Base-by-base conservation (phyloP, 176 grass and related monocot species). In the Puccinellia tenuiflora region DNA sequence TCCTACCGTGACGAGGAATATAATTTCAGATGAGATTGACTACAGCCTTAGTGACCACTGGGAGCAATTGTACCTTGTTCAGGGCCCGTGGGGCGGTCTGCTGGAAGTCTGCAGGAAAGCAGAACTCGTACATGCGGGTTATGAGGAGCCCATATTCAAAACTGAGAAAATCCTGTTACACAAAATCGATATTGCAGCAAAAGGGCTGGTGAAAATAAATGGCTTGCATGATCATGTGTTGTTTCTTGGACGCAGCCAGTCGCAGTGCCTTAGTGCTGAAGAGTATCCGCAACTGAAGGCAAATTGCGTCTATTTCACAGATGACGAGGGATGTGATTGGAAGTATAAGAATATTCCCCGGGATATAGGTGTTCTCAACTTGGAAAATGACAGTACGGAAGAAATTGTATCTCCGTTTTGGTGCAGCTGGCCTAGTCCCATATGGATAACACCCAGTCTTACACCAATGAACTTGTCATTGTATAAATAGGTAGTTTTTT, bases 361-460 rank as follows among this genome's bases (percentile, higher is more conserved):
- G 68, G 68, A 71, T 26, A 71, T 71, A 71, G 68, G 39, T 22
- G 22, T 71, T 45, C 38, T 71, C 3, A 71, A 26, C 21, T 15
- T 71, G 5, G 68, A 71, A 25, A 7, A 26, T 71, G 39, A 9
- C 22, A 71, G 13, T 4, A 68, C 18, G n/a, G 68, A 71, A 6
- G 68, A 71, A 71, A 71, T 71, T 26, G 39, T 40, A 3, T 71
- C 68, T 8, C 39, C 68, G 39, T 24, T 26, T 16, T 45, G 68
- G 38, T 71, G 3, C 6, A 71, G 13, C 68, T 71, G 68, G 68
- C 68, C 68, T 0, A 71, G 68, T 71, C 68, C 68, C n/a, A 71
- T 71, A 71, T 71, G 68, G 68, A 26, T 71, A 71, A 71, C 68
- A 71, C 68, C 68, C 0, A 71, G 39, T 26, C 68, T 71, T 71